These are phyloP conservation scores for Cairneyella variabilis DNA, from an alignment of 495 filamentous ascomycete genomes.

Conservation along the genomic window DNA sequence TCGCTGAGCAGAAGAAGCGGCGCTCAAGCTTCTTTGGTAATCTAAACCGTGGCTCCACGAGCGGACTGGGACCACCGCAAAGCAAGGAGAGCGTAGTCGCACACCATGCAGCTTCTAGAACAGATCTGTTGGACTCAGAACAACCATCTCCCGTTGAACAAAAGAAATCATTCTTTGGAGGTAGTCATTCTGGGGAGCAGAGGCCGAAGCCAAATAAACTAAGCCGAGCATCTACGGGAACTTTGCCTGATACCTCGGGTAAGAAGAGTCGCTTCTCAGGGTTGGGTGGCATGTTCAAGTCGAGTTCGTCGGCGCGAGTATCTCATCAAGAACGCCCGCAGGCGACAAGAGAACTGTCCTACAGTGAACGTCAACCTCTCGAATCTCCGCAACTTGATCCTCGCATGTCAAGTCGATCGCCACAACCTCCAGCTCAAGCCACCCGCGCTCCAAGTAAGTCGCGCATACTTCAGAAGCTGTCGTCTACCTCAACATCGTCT, in stretches of 20 bases:
- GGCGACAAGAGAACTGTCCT: slow-evolving; percentile 19
- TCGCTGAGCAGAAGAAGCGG: slow-evolving; percentile 23
- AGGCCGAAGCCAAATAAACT: slow-evolving; percentile 18
- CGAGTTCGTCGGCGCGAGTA: too few relatives aligned
- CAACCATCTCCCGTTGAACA: neutral
- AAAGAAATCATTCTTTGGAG: slow-evolving; percentile 16
- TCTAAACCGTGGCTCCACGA: slow-evolving; percentile 30
- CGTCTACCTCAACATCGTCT: too few relatives aligned
- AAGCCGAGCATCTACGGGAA: slow-evolving; percentile 5
- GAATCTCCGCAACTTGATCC: slow-evolving; percentile 17
- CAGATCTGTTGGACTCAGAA: slow-evolving; percentile 3
- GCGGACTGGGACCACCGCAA: slow-evolving; percentile 10
- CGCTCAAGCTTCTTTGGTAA: slow-evolving; percentile 29
- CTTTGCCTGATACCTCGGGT: slow-evolving; percentile 19
- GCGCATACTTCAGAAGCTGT: too few relatives aligned
- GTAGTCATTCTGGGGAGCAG: neutral
- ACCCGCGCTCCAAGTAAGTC: slow-evolving; percentile 24
- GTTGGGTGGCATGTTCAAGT: slow-evolving; percentile 29
- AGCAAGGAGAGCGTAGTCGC: slow-evolving; percentile 23
- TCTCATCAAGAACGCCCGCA: slow-evolving; percentile 5
- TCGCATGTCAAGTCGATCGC: neutral
- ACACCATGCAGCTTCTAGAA: slow-evolving; percentile 15
- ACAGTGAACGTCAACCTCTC: slow-evolving; percentile 18
- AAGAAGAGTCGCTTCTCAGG: slow-evolving; percentile 49
- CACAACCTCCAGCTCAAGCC: neutral